These are phyloP conservation scores for Ophiostoma pallidulum DNA, from an alignment of 2,329 filamentous ascomycete species.

Conservation along the genomic window DNA sequence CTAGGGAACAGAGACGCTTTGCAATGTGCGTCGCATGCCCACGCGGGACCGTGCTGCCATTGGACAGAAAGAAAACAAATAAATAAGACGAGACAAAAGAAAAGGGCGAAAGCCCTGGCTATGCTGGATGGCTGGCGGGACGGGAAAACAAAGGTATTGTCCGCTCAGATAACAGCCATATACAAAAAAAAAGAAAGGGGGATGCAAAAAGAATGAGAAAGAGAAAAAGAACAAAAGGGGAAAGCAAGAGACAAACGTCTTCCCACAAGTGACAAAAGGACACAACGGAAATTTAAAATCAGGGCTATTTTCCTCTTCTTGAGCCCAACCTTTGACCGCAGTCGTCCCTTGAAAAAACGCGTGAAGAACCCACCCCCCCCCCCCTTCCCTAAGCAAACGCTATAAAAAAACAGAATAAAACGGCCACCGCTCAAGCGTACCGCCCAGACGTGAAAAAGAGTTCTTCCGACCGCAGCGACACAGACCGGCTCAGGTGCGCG, in stretches of 20 bases:
- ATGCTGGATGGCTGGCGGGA: not conserved
- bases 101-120: not conserved
- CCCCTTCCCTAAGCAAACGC: too few species aligned
- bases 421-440: constrained; percentile 12
- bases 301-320: too few species aligned
- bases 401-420: not conserved
- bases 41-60: too few species aligned
- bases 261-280: too few species aligned
- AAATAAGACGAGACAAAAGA: not conserved
- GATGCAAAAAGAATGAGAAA: not conserved
- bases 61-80: too few species aligned
- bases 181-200: constrained; percentile 1
- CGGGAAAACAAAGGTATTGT: too few species aligned
- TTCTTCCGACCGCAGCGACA: constrained; percentile 35
- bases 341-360: too few species aligned
- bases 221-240: not conserved
- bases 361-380: too few species aligned
- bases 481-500: constrained; percentile 23
- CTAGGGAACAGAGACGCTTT: too few species aligned
- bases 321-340: too few species aligned
- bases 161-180: not conserved
- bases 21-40: too few species aligned
- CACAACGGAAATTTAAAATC: not conserved
- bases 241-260: too few species aligned
- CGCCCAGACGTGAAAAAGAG: constrained; percentile 23